These are phyloP conservation scores for Pyrenochaeta sp. DNA, from an alignment of 2,329 filamentous ascomycete genomes.

Conservation along the genomic window DNA sequence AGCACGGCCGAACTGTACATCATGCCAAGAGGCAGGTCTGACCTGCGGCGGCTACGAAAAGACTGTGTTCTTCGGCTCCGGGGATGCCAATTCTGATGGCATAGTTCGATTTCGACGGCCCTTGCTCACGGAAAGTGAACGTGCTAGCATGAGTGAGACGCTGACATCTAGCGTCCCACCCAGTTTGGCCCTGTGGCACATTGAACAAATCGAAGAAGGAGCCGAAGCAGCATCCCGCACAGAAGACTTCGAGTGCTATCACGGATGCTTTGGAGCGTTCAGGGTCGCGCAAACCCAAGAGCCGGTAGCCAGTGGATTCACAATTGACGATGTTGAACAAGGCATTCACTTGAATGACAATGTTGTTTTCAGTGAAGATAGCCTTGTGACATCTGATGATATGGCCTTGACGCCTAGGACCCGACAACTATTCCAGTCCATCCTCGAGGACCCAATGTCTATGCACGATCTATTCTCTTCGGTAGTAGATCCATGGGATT, in stretches of 20 bases:
- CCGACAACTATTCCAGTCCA: conserved; percentile 7
- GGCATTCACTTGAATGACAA: not conserved
- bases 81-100: conserved; percentile 20
- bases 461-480: not conserved
- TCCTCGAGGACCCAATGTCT: conserved; percentile 7
- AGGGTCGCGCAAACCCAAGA: not conserved
- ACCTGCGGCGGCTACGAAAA: conserved; percentile 54
- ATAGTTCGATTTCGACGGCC: conserved; percentile 51
- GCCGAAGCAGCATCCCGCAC: conserved; percentile 16
- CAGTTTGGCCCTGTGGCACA: conserved; percentile 13
- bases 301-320: not conserved
- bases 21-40: conserved; percentile 43
- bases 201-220: conserved; percentile 42
- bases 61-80: conserved; percentile 48
- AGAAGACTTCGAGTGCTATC: conserved; percentile 5
- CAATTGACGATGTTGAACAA: not conserved
- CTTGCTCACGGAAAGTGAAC: conserved; percentile 52
- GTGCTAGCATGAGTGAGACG: conserved; percentile 47
- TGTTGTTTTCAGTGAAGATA: not conserved
- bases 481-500: not conserved
- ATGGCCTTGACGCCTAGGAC: conserved; percentile 11
- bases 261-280: conserved; percentile 23
- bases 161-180: conserved; percentile 46
- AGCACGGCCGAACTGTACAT: conserved; percentile 33
- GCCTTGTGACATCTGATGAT: not conserved